A percentile compares a stretch with the other conserved stretches of the same genome.
phyloP scores from a whole-genome alignment of 768 basidiomycete genomes.

The Pisolithus tinctorius region DNA sequence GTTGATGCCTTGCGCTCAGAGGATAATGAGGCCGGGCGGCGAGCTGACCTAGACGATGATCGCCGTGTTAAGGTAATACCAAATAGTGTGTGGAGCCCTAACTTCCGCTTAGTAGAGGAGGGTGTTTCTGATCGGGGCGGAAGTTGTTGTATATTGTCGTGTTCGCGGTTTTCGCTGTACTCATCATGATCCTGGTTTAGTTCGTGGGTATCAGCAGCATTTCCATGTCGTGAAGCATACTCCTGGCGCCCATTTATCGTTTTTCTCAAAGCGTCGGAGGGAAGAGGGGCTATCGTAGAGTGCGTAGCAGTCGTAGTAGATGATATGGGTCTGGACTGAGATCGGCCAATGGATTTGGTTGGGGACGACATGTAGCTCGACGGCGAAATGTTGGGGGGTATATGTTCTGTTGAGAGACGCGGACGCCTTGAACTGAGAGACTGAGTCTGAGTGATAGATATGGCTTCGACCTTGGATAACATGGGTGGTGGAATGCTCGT shows the following conservation, averaged over 20 bases:
- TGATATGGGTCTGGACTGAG: constrained; percentile 56
- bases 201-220: constrained; percentile 8
- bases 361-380: constrained; percentile 13
- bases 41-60: constrained; percentile 15
- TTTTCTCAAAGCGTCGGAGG: constrained; percentile 34
- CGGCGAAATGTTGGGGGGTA: constrained; percentile 6
- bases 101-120: constrained; percentile 19
- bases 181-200: constrained; percentile 10
- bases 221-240: constrained; percentile 12
- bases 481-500: constrained; percentile 5
- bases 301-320: constrained; percentile 58
- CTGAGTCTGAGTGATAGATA: constrained; percentile 2
- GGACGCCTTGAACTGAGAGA: constrained; percentile 12
- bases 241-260: constrained; percentile 13
- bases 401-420: constrained; percentile 1
- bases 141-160: constrained; percentile 15
- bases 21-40: constrained; percentile 9
- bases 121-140: constrained; percentile 24
- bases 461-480: constrained; percentile 12
- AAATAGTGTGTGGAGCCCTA: constrained; percentile 18
- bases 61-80: constrained; percentile 24
- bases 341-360: constrained; percentile 38
- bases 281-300: constrained; percentile 52
- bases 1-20: constrained; percentile 19
- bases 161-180: constrained; percentile 3